Evolutionary conservation across 2,329 filamentous ascomycete species (phyloP), one percentile per base, ranked within the genome.

Genomic region (Epichloe aotearoae): DNA sequence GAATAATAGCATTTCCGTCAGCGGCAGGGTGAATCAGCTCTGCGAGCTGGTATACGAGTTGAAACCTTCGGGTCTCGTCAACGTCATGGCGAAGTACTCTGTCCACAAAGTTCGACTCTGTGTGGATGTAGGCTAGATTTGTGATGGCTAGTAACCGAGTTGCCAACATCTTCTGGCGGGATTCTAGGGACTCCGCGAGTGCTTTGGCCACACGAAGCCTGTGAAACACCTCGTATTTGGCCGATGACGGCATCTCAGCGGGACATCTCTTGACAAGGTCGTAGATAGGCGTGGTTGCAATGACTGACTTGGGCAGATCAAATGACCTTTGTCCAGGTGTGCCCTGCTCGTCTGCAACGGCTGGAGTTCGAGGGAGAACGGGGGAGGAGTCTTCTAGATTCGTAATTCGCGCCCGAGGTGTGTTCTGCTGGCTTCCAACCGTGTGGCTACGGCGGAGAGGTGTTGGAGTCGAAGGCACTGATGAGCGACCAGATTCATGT

Each of bases 31-130:
- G 90, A 20, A 97, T 84, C 52, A 98, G 73, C 64, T 97, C 91
- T 17, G 88, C 87, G 38, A 98, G 78, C 66, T 98, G 94, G 61
- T 94, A 94, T 3, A 88, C 84, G 23, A 98, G 75, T 66, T 98
- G 93, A 55, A 89, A 84, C 48, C 88, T 81, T 53, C 90, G 83
- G 2, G 90, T 89, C 65, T 95, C 88, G 60, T 97, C 91, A 38
- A 82, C 80, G 62, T 98, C 94, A 58, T 90, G 84, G 56, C 87
- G 86, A 48, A 95, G 75, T 41, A 96, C 79, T 65, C 88, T 91
- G 55, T 91, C 84, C 43, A 89, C 75, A 59, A 98, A 95, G n/a
- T 81, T 79, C 4, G 77, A 70, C 61, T 98, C 94, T 2, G 77
- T 76, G 58, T 94, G 84, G 50, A 97, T 87, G 63, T 95, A 96